A percentile compares a stretch with the other conserved stretches of the same genome.
Evolutionary conservation across 305 asterid species (phyloP).

Genomic region (Fraxinus angustifolia): DNA sequence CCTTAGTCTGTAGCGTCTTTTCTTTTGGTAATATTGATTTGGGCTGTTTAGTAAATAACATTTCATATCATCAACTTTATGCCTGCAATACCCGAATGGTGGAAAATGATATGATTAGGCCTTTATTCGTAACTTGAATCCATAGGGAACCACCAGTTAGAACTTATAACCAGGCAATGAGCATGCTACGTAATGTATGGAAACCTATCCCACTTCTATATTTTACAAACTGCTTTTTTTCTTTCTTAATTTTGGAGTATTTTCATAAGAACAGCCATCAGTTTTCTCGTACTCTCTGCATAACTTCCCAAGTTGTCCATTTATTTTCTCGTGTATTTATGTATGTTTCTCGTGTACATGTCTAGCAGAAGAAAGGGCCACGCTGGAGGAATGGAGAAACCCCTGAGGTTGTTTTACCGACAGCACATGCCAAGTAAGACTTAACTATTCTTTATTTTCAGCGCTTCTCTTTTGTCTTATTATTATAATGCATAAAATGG

Average conservation of each 20-base stretch:
- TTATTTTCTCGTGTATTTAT: conserved; percentile 13
- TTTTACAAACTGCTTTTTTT: background rate
- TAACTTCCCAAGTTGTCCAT: conserved; percentile 21
- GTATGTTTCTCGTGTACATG: background rate
- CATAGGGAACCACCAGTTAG: background rate
- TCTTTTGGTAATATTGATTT: background rate
- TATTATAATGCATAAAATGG: conserved; percentile 1
- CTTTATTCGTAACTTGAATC: background rate
- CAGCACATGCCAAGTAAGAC: conserved; percentile 86
- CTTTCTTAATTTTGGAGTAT: background rate
- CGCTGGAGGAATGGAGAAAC: conserved; percentile 76
- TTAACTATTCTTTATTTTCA: conserved; percentile 12
- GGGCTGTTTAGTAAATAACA: background rate
- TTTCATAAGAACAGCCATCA: background rate
- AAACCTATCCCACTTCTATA: background rate
- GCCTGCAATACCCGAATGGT: background rate
- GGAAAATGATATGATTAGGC: background rate
- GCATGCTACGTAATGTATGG: background rate
- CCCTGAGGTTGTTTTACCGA: conserved; percentile 50
- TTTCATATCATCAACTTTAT: background rate
- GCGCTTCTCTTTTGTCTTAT: conserved; percentile 4
- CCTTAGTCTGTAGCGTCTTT: background rate
- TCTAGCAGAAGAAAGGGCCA: conserved; percentile 69
- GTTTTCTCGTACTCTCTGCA: background rate
- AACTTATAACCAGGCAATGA: background rate